These are phyloP conservation scores for Opeltia flavorubescens DNA, from an alignment of 495 filamentous ascomycete species.

Conservation along the genomic window DNA sequence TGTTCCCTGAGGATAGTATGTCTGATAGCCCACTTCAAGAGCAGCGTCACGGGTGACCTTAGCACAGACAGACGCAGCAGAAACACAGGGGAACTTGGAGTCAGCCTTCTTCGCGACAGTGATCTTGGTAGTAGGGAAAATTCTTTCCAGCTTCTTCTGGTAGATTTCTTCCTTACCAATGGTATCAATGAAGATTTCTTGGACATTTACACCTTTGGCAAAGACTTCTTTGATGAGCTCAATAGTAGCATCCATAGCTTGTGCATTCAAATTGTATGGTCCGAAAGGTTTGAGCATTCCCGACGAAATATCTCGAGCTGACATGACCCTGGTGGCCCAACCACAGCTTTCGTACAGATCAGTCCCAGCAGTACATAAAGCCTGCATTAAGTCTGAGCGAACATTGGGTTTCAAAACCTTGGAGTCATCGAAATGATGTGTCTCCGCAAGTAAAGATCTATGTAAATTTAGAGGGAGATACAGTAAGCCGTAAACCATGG, in stretches of 20 bases:
- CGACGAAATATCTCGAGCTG: constrained; percentile 67
- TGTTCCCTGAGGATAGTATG: constrained; percentile 15
- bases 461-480: constrained; percentile 61
- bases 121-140: constrained; percentile 68
- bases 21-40: constrained; percentile 58
- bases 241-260: constrained; percentile 93
- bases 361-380: constrained; percentile 50
- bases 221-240: constrained; percentile 65
- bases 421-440: constrained; percentile 82
- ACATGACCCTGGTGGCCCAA: constrained; percentile 69
- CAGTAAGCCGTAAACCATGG: constrained; percentile 92
- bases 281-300: constrained; percentile 59
- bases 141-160: constrained; percentile 66
- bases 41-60: constrained; percentile 91
- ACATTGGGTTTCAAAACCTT: constrained; percentile 67
- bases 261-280: constrained; percentile 89
- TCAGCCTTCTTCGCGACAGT: constrained; percentile 96
- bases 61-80: constrained; percentile 82
- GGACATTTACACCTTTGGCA: constrained; percentile 59
- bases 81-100: constrained; percentile 82
- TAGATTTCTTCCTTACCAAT: constrained; percentile 72
- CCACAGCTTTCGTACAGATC: constrained; percentile 59
- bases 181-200: constrained; percentile 89
- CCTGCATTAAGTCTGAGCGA: constrained; percentile 60
- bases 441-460: constrained; percentile 53